Conservation (phyloP, 495 filamentous ascomycete genomes). For the Neurospora terricola region DNA sequence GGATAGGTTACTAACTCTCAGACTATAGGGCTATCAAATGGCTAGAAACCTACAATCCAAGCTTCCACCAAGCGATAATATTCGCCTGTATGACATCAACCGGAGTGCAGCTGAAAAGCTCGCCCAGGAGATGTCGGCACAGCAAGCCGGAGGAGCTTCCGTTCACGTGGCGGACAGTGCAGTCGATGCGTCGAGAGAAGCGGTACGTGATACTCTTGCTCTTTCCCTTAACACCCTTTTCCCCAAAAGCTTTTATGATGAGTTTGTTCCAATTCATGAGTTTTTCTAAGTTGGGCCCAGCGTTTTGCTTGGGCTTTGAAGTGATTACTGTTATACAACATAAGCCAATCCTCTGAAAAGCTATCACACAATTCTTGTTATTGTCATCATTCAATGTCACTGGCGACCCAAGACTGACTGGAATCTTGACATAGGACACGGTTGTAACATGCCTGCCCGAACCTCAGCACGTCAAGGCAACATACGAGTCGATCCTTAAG, state of each 20-base stretch:
- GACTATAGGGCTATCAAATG: slow-evolving; percentile 63
- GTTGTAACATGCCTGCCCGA: slow-evolving; percentile 76
- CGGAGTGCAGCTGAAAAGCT: slow-evolving; percentile 48
- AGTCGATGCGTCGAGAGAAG: slow-evolving; percentile 55
- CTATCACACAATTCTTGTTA: background rate
- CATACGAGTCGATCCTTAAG: slow-evolving; percentile 56
- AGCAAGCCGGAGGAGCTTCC: slow-evolving; percentile 35
- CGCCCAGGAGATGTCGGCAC: slow-evolving; percentile 45
- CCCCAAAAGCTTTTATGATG: slow-evolving; percentile 31
- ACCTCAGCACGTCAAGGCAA: slow-evolving; percentile 64
- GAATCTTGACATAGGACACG: slow-evolving; percentile 44
- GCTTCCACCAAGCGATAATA: slow-evolving; percentile 55
- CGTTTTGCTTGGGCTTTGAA: slow-evolving; percentile 21
- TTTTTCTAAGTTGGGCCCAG: slow-evolving; percentile 37
- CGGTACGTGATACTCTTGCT: slow-evolving; percentile 46
- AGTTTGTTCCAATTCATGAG: slow-evolving; percentile 47
- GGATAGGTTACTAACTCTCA: background rate
- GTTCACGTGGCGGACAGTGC: slow-evolving; percentile 50
- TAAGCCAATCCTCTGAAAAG: slow-evolving; percentile 26
- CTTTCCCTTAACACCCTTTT: background rate
- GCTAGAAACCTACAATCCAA: slow-evolving; percentile 77
- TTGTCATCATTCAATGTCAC: background rate
- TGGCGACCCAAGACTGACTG: background rate
- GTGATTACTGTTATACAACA: slow-evolving; percentile 40
- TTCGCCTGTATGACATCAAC: slow-evolving; percentile 71